These are phyloP conservation scores for Nannochloropsis gaditana DNA, from an alignment of 108 stramenopile species.

Conservation along the genomic window DNA sequence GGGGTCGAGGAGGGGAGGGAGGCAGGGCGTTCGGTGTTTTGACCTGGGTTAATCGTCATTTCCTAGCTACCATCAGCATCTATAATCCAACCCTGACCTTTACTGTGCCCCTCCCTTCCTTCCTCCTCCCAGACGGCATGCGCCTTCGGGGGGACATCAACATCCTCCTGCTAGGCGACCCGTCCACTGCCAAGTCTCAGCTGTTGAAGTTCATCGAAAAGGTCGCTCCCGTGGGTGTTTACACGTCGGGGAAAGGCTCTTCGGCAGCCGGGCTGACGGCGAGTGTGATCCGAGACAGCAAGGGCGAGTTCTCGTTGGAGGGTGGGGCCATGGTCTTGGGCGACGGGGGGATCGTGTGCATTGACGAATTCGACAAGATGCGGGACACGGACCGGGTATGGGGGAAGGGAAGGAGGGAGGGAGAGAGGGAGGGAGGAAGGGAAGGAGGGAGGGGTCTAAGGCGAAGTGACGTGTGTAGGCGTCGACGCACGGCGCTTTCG, in stretches of 20 bases:
- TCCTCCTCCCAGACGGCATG: slow-evolving; percentile 88
- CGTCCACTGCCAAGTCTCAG: slow-evolving; percentile 92
- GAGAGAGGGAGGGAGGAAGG: neutral
- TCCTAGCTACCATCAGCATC: no score
- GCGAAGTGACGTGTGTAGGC: no score
- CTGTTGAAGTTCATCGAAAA: slow-evolving; percentile 81
- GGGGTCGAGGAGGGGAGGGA: neutral
- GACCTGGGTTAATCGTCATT: no score
- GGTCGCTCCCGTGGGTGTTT: slow-evolving; percentile 93
- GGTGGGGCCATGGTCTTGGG: slow-evolving; percentile 99
- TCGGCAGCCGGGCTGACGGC: slow-evolving; percentile 96
- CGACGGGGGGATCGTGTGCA: slow-evolving; percentile 97
- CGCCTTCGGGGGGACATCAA: slow-evolving; percentile 95
- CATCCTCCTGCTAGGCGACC: slow-evolving; percentile 92
- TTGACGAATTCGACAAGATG: slow-evolving; percentile 91
- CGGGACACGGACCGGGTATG: slow-evolving; percentile 27
- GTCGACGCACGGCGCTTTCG: no score
- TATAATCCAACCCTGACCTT: no score
- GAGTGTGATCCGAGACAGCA: slow-evolving; percentile 53
- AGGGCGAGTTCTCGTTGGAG: slow-evolving; percentile 96
- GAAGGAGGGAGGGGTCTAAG: no score
- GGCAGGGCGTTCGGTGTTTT: neutral
- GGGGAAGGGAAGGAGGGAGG: neutral
- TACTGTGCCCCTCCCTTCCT: neutral
- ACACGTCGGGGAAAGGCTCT: slow-evolving; percentile 97